Base-by-base conservation (phyloP, 106 monocot species). In the Alisma plantagoaquatica region DNA sequence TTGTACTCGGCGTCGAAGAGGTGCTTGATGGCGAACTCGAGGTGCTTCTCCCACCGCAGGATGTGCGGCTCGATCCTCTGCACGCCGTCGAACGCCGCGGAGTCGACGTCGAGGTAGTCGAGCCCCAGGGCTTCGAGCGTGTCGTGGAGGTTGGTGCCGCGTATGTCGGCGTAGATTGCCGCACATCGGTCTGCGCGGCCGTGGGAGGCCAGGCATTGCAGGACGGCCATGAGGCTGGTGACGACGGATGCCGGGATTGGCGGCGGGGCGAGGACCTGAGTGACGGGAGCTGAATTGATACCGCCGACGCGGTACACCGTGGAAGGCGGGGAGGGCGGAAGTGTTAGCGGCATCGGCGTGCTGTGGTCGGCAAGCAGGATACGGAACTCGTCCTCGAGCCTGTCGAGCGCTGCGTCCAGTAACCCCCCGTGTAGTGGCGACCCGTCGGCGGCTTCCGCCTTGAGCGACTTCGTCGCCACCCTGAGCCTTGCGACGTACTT, bases 21-120 rank as follows among this genome's bases (percentile, higher is more conserved):
- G 61, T 81, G 79, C 67, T 73, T 80, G 24, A 94, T 81, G 10
- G 77, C 66, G 57, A 94, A 88, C 64, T 88, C 87, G 8, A 94
- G 63, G 59, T 94, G 94, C 7, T 71, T 65, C 8, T 70, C 75
- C 94, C 94, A 94, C 20, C 21, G 54, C 5, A 66, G 68, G 15
- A 94, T 84, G 46, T 75, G 35, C 0, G 35, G 30, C 49, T 77
- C 75, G 50, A 93, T 68, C 38, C 67, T 60, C 72, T 83, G 83
- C 20, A 76, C 86, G 31, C 75, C 79, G 10, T 72, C 71, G 27
- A 60, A 67, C n/a, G 65, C 69, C 0, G 70, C 41, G 2, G 51
- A 33, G 15, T 53, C 25, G 23, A 78, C 65, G 2, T 75, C 61
- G 2, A 88, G 73, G 58, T 87, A 88, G 24, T 68, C 75, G n/a